Percentiles rank a stretch among this genome's conserved stretches.
Evolutionary conservation across 495 filamentous ascomycete genomes (phyloP).

Genomic region (Physcia stellaris): DNA sequence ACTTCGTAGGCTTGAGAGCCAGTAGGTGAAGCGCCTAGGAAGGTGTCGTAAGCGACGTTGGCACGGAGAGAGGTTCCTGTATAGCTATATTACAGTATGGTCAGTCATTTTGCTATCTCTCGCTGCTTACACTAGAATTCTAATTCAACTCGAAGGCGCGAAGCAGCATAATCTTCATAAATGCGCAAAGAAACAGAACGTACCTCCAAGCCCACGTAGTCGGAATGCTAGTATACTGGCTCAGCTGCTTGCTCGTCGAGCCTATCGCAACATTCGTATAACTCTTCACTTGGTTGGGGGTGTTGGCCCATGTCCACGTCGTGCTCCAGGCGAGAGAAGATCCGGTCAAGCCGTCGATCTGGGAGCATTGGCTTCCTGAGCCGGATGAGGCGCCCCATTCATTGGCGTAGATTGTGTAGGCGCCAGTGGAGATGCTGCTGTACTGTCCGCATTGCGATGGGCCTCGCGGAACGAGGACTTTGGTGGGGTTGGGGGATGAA

Average conservation of each 20-base stretch:
- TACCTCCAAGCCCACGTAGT: conserved; percentile 42
- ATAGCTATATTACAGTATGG: conserved; percentile 28
- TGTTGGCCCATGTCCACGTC: conserved; percentile 42
- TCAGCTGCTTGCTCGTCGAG: conserved; percentile 32
- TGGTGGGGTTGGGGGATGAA: conserved; percentile 21
- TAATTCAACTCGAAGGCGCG: no score
- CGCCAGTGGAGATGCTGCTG: conserved; percentile 27
- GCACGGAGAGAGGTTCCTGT: conserved; percentile 39
- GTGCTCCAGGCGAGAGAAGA: conserved; percentile 41
- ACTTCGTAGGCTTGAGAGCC: conserved; percentile 45
- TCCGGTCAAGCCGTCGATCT: conserved; percentile 31
- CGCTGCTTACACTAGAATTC: no score
- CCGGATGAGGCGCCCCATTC: conserved; percentile 35
- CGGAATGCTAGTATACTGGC: conserved; percentile 34
- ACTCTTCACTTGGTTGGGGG: conserved; percentile 40
- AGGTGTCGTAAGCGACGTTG: conserved; percentile 55
- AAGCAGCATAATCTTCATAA: background rate
- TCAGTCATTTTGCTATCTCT: background rate
- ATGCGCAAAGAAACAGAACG: conserved; percentile 5
- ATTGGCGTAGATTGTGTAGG: conserved; percentile 41
- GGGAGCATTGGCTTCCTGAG: conserved; percentile 44
- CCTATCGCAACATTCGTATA: conserved; percentile 39
- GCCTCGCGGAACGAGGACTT: conserved; percentile 26
- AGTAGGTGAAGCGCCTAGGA: conserved; percentile 33
- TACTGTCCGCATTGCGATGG: conserved; percentile 38